Evolutionary conservation across 768 basidiomycete species (phyloP).

Genomic region (Strobilomyces dryophilus): DNA sequence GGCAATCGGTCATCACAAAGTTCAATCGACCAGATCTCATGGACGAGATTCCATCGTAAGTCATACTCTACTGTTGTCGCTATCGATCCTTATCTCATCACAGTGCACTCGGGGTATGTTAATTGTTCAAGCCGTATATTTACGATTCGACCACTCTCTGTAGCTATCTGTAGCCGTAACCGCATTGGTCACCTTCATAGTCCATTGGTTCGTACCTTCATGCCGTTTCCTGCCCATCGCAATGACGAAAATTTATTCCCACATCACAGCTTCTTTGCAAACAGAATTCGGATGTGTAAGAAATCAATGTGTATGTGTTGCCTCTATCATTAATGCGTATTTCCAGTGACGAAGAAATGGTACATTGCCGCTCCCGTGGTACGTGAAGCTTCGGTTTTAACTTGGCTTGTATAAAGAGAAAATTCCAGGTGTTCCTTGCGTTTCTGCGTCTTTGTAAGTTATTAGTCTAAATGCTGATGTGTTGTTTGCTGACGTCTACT

Average conservation of each 20-base stretch:
- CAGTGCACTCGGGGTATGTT: conserved; percentile 28
- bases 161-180: conserved; percentile 33
- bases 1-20: conserved; percentile 26
- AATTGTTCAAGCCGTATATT: neutral
- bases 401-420: neutral
- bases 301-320: neutral
- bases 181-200: conserved; percentile 29
- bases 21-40: conserved; percentile 23
- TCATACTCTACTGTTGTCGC: neutral
- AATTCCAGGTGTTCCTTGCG: conserved; percentile 25
- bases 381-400: neutral
- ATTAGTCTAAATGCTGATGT: neutral
- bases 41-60: conserved; percentile 30
- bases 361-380: conserved; percentile 30
- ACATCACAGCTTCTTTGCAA: conserved; percentile 29
- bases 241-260: too few species aligned
- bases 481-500: conserved; percentile 3
- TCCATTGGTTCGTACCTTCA: conserved; percentile 25
- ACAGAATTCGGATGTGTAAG: conserved; percentile 33
- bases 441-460: conserved; percentile 32
- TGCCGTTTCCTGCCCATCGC: neutral
- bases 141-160: neutral
- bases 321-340: conserved; percentile 1
- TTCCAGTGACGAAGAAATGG: conserved; percentile 31
- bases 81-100: neutral